These are phyloP conservation scores for Tylopilus sp. DNA, from an alignment of 768 basidiomycete species.

Conservation along the genomic window DNA sequence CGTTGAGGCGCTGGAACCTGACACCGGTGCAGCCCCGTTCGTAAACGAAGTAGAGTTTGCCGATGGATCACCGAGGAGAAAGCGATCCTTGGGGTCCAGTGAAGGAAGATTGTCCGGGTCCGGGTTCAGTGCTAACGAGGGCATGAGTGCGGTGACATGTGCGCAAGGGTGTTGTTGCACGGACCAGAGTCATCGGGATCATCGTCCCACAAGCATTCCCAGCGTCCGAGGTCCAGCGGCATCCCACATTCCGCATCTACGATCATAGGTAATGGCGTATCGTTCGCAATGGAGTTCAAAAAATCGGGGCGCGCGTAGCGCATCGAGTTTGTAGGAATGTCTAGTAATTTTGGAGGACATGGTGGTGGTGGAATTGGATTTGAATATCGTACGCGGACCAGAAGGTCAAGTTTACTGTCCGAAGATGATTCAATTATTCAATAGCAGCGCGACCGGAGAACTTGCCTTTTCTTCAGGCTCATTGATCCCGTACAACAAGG, in stretches of 20 bases:
- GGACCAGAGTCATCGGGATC: slow-evolving; percentile 65
- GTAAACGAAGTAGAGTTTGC: slow-evolving; percentile 41
- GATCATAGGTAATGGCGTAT: slow-evolving; percentile 88
- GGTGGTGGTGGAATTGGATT: slow-evolving; percentile 95
- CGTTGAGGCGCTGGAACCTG: slow-evolving; percentile 40
- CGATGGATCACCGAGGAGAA: slow-evolving; percentile 68
- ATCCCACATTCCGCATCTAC: slow-evolving; percentile 96
- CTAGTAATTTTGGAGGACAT: slow-evolving; percentile 93
- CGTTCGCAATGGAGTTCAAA: slow-evolving; percentile 73
- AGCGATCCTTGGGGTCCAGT: slow-evolving; percentile 73
- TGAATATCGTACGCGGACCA: slow-evolving; percentile 89
- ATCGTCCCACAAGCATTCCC: slow-evolving; percentile 82
- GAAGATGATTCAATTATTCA: slow-evolving; percentile 5
- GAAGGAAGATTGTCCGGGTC: slow-evolving; percentile 53
- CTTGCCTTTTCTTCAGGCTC: slow-evolving; percentile 58
- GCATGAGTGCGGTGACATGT: not conserved
- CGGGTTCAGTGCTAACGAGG: slow-evolving; percentile 56
- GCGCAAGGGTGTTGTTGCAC: slow-evolving; percentile 18
- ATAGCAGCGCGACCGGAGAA: not conserved
- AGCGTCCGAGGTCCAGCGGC: slow-evolving; percentile 86
- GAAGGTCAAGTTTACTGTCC: slow-evolving; percentile 78
- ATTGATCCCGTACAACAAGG: slow-evolving; percentile 28
- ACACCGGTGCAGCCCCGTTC: slow-evolving; percentile 34
- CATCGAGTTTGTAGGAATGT: slow-evolving; percentile 85
- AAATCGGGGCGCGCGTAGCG: slow-evolving; percentile 88